Evolutionary conservation across 2,329 filamentous ascomycete genomes (phyloP).

Genomic region (Aspergillus tamarii): DNA sequence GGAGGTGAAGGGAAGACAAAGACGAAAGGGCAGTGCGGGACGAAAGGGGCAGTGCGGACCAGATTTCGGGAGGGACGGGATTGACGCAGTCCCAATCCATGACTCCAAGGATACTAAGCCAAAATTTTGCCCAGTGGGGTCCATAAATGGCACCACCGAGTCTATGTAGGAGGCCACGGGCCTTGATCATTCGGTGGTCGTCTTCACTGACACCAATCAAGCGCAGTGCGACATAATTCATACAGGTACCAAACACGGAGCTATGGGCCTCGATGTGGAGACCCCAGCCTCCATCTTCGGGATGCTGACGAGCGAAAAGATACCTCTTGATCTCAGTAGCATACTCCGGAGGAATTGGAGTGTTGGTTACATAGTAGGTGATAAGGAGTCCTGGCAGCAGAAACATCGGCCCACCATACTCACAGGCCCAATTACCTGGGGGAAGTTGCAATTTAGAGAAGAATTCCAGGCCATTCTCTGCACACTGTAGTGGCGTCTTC

Average conservation of each 20-base stretch:
- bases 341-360: constrained; percentile 77
- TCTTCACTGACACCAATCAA: constrained; percentile 82
- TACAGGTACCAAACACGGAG: constrained; percentile 82
- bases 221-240: constrained; percentile 84
- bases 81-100: constrained; percentile 92
- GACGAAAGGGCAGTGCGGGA: constrained; percentile 23
- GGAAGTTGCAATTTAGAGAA: constrained; percentile 87
- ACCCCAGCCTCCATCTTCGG: constrained; percentile 94
- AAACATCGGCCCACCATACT: constrained; percentile 98
- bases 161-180: constrained; percentile 77
- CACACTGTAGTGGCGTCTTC: constrained; percentile 73
- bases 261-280: constrained; percentile 93
- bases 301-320: constrained; percentile 80
- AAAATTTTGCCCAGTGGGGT: constrained; percentile 98
- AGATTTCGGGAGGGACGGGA: constrained; percentile 88
- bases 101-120: constrained; percentile 82
- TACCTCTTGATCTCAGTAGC: constrained; percentile 92
- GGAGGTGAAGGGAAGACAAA: background rate
- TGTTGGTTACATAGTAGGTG: constrained; percentile 86
- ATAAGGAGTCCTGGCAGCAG: constrained; percentile 83
- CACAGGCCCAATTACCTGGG: constrained; percentile 92
- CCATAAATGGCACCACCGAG: constrained; percentile 81
- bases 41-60: constrained; percentile 52
- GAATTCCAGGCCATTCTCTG: constrained; percentile 81
- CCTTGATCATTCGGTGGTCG: constrained; percentile 82